phyloP scores from a whole-genome alignment of 2,329 filamentous ascomycete genomes.

The Alternaria brassicae region DNA sequence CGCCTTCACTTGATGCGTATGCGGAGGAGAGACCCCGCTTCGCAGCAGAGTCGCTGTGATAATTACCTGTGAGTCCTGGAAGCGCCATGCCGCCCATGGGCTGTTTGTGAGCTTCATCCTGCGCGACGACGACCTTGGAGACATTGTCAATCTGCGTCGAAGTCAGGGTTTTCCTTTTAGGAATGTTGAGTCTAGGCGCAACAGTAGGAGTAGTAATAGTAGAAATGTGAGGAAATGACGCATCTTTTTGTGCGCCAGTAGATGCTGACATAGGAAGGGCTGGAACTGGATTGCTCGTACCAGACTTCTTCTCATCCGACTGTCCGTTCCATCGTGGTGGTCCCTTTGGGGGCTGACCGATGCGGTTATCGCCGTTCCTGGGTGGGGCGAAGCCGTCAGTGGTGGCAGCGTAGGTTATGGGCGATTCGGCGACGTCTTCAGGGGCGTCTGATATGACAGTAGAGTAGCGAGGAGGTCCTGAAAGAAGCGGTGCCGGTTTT shows the following conservation, averaged over 20 bases:
- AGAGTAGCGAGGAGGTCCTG: slow-evolving; percentile 55
- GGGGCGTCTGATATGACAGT: slow-evolving; percentile 51
- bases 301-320: slow-evolving; percentile 48
- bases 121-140: slow-evolving; percentile 34
- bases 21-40: slow-evolving; percentile 11
- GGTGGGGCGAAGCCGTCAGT: slow-evolving; percentile 51
- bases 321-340: slow-evolving; percentile 28
- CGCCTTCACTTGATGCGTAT: slow-evolving; percentile 23
- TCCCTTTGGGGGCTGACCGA: slow-evolving; percentile 16
- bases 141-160: slow-evolving; percentile 52
- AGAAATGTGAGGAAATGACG: slow-evolving; percentile 13
- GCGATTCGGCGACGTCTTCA: slow-evolving; percentile 48
- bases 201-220: slow-evolving; percentile 30
- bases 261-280: slow-evolving; percentile 24
- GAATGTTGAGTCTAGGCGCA: slow-evolving; percentile 50
- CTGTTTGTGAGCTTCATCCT: slow-evolving; percentile 23
- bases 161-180: slow-evolving; percentile 56
- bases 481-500: slow-evolving; percentile 53
- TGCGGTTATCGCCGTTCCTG: slow-evolving; percentile 21
- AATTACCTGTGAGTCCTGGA: slow-evolving; percentile 25
- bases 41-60: slow-evolving; percentile 9
- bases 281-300: slow-evolving; percentile 44
- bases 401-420: slow-evolving; percentile 49
- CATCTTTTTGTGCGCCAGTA: slow-evolving; percentile 17
- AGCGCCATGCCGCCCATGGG: slow-evolving; percentile 28